phyloP scores from a whole-genome alignment of 192 early-diverging fungal genomes.

The Spizellomyces punctatus region DNA sequence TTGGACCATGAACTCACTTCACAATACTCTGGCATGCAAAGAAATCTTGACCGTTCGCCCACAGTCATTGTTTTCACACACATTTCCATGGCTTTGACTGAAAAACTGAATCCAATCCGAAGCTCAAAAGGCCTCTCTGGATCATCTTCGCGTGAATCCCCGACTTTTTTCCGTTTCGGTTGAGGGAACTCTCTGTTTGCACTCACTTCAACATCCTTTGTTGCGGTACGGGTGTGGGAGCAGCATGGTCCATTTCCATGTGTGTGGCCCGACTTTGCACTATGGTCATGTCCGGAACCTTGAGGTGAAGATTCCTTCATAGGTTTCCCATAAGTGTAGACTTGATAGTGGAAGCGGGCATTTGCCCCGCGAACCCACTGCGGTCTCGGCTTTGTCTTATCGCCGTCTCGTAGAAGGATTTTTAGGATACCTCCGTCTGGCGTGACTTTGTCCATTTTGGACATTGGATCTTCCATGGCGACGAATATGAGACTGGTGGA shows the following conservation, averaged over 20 bases:
- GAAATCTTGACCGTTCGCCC: slow-evolving; percentile 49
- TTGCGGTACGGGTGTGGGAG: background rate
- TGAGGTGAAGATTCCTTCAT: slow-evolving; percentile 9
- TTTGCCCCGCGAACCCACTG: slow-evolving; percentile 49
- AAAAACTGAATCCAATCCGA: slow-evolving; percentile 54
- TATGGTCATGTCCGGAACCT: slow-evolving; percentile 16
- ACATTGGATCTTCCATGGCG: background rate
- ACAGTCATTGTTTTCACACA: slow-evolving; percentile 51
- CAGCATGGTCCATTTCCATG: slow-evolving; percentile 7
- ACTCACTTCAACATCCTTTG: background rate
- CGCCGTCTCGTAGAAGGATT: slow-evolving; percentile 7
- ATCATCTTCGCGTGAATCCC: slow-evolving; percentile 40
- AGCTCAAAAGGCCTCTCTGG: slow-evolving; percentile 49
- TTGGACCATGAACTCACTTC: slow-evolving; percentile 34
- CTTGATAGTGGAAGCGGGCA: slow-evolving; percentile 54
- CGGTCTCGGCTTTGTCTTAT: background rate
- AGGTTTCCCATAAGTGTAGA: slow-evolving; percentile 35
- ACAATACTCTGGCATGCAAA: slow-evolving; percentile 50
- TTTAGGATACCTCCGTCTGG: slow-evolving; percentile 32
- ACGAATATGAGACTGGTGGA: too few relatives aligned
- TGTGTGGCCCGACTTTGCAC: slow-evolving; percentile 1
- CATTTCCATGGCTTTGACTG: slow-evolving; percentile 49
- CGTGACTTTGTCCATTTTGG: slow-evolving; percentile 21
- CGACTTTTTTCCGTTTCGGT: slow-evolving; percentile 41
- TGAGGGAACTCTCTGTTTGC: background rate